Evolutionary conservation across 2,329 filamentous ascomycete genomes (phyloP).

Genomic region (Paecilomyces dactylethromorphus): DNA sequence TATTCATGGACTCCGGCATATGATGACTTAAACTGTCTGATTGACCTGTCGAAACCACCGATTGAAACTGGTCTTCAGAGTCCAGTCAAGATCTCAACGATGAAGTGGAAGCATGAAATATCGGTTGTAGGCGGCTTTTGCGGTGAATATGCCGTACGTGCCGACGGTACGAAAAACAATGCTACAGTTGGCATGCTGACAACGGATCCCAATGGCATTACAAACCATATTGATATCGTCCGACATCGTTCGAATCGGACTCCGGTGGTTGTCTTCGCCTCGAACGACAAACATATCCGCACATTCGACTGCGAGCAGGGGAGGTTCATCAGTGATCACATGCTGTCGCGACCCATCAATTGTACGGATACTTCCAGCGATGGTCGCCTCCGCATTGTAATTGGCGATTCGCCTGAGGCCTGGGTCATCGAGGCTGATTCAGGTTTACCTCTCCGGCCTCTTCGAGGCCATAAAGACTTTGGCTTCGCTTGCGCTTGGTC

Average conservation of each 20-base stretch:
- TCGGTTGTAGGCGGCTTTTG: conserved; percentile 51
- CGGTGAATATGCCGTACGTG: conserved; percentile 50
- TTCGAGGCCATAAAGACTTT: conserved; percentile 36
- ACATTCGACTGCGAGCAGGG: conserved; percentile 47
- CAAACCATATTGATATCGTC: conserved; percentile 53
- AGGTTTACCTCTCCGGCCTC: conserved; percentile 30
- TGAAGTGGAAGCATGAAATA: conserved; percentile 44
- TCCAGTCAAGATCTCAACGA: conserved; percentile 45
- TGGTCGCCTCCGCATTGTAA: conserved; percentile 36
- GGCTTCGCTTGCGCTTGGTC: conserved; percentile 43
- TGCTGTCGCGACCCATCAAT: conserved; percentile 35
- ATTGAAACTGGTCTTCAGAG: conserved; percentile 29
- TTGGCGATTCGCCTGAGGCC: conserved; percentile 37
- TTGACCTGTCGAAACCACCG: conserved; percentile 42
- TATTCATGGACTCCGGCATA: conserved; percentile 45
- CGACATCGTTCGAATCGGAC: conserved; percentile 40
- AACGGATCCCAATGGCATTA: conserved; percentile 47
- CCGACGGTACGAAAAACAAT: conserved; percentile 25
- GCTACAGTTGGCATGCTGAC: conserved; percentile 42
- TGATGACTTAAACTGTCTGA: conserved; percentile 32
- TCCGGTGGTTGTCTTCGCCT: conserved; percentile 49
- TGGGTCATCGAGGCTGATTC: conserved; percentile 39
- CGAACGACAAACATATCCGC: conserved; percentile 51
- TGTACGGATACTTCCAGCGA: conserved; percentile 40
- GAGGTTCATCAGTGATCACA: conserved; percentile 30